Percentiles rank a stretch among this genome's conserved stretches.
These are phyloP conservation scores for Colletotrichum simmondsii DNA, from an alignment of 2,329 filamentous ascomycete genomes.

Conservation along the genomic window DNA sequence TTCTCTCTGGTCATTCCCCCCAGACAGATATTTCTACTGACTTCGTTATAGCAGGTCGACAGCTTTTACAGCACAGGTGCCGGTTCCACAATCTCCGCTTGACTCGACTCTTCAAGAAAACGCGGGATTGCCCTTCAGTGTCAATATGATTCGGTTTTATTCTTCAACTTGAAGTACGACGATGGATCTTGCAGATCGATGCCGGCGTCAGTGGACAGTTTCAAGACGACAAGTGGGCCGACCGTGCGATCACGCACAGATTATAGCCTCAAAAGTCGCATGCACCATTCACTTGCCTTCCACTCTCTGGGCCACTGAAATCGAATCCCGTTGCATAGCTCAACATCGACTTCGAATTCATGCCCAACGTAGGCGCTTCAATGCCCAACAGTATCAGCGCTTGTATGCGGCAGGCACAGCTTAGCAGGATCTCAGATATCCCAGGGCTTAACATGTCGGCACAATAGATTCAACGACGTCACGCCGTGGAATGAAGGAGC, in stretches of 20 bases:
- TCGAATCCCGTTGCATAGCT: background rate
- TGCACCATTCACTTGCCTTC: background rate
- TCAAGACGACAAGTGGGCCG: constrained; percentile 3
- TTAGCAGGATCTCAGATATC: background rate
- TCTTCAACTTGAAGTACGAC: background rate
- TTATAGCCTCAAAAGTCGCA: background rate
- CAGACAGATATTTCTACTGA: background rate
- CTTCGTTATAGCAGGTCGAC: background rate
- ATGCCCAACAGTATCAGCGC: background rate
- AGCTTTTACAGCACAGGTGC: background rate
- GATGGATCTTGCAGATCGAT: background rate
- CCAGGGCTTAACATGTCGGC: background rate
- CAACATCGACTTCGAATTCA: background rate
- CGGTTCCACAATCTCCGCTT: background rate
- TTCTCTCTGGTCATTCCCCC: background rate
- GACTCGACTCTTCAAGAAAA: background rate
- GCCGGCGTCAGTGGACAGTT: constrained; percentile 11
- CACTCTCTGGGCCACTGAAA: background rate
- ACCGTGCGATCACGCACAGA: constrained; percentile 32
- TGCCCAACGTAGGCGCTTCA: background rate
- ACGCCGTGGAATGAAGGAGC: too few species aligned
- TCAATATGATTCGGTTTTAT: background rate
- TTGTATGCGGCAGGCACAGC: background rate
- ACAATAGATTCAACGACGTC: background rate
- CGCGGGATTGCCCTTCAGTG: background rate